phyloP scores from a whole-genome alignment of 768 basidiomycete genomes.

The Boletus patriciae region DNA sequence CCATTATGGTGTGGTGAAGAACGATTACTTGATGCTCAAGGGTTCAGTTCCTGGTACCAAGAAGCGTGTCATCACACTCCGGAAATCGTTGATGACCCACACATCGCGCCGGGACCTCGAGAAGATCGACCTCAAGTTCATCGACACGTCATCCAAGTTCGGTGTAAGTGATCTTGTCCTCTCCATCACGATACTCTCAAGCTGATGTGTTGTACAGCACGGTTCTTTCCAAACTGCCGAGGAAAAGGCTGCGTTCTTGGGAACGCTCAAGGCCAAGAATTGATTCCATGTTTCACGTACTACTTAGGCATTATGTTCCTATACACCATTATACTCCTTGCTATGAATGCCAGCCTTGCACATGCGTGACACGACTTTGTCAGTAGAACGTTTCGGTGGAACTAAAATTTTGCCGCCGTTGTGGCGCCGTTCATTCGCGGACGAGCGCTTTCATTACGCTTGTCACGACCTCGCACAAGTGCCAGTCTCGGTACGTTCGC shows the following conservation, averaged over 20 bases:
- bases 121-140: conserved; percentile 97
- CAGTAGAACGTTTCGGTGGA: background rate
- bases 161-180: conserved; percentile 58
- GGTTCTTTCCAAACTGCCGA: conserved; percentile 96
- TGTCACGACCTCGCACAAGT: conserved; percentile 22
- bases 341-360: conserved; percentile 39
- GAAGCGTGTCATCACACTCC: conserved; percentile 97
- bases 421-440: background rate
- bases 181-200: background rate
- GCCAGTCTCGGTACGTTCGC: conserved; percentile 47
- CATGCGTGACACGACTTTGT: conserved; percentile 2
- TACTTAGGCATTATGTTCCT: conserved; percentile 39
- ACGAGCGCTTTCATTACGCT: conserved; percentile 1
- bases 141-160: conserved; percentile 97
- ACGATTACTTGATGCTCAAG: conserved; percentile 97
- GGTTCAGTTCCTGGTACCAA: conserved; percentile 94
- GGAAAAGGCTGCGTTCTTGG: conserved; percentile 95
- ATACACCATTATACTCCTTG: conserved; percentile 38
- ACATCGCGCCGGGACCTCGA: conserved; percentile 95
- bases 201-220: conserved; percentile 51
- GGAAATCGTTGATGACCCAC: conserved; percentile 96
- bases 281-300: conserved; percentile 48
- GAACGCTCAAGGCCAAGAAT: conserved; percentile 83
- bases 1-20: conserved; percentile 98
- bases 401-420: background rate